Evolutionary conservation across 2,329 filamentous ascomycete genomes (phyloP).

Genomic region (Canariomyces notabilis): DNA sequence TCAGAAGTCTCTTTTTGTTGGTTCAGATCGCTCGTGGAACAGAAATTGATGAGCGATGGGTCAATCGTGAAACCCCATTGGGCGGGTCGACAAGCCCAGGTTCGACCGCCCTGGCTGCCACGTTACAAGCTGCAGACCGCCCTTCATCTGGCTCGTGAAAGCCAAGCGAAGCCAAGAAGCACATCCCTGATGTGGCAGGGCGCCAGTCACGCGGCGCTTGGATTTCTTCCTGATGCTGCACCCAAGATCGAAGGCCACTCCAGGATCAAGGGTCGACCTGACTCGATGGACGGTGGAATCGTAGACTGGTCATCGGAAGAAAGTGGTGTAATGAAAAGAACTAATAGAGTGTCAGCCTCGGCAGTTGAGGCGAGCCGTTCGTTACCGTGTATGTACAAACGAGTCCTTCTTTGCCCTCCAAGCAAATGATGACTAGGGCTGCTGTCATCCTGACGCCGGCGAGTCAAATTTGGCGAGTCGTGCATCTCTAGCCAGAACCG

Average conservation of each 20-base stretch:
- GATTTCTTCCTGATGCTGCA: neutral
- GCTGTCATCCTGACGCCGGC: neutral
- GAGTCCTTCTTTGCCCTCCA: too few relatives aligned
- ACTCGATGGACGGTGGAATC: neutral
- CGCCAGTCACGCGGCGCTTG: neutral
- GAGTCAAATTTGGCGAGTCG: neutral
- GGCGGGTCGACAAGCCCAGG: neutral
- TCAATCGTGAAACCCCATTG: constrained; percentile 8
- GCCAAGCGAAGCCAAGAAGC: neutral
- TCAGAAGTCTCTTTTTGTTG: neutral
- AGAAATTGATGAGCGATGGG: constrained; percentile 7
- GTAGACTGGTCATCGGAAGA: too few relatives aligned
- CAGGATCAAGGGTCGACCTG: constrained; percentile 2
- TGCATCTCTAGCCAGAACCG: constrained; percentile 4
- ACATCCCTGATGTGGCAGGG: neutral
- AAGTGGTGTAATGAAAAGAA: too few relatives aligned
- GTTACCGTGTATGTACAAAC: too few relatives aligned
- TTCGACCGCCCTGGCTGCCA: neutral
- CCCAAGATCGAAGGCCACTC: neutral
- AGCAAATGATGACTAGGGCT: neutral
- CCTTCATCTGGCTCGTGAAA: neutral
- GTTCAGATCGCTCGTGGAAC: constrained; percentile 14
- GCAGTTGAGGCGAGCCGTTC: too few relatives aligned
- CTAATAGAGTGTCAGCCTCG: too few relatives aligned
- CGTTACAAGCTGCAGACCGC: constrained; percentile 3